A percentile compares a stretch with the other conserved stretches of the same genome.
These are phyloP conservation scores for Orbilia javanica DNA, from an alignment of 2,329 filamentous ascomycete genomes.

Conservation along the genomic window DNA sequence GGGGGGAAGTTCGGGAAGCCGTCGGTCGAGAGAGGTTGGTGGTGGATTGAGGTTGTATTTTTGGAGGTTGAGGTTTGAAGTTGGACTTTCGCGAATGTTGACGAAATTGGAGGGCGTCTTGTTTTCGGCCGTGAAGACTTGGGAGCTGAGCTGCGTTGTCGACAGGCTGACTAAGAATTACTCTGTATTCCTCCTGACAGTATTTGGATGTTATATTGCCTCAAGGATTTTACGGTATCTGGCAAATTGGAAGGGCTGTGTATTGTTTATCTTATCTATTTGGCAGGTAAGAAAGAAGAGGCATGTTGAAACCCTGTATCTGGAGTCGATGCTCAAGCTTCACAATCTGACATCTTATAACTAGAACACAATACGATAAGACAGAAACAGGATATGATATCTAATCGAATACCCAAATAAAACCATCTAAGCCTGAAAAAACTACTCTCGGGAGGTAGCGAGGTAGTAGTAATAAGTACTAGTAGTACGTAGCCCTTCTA, in stretches of 20 bases:
- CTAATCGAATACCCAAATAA: constrained; percentile 2
- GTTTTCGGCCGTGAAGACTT: constrained; percentile 47
- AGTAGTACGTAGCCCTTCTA: not conserved
- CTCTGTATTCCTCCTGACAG: too few species aligned
- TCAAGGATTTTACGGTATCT: not conserved
- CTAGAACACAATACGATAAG: not conserved
- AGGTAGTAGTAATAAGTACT: not conserved
- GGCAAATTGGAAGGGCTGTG: too few species aligned
- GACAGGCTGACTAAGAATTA: constrained; percentile 22
- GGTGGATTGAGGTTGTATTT: constrained; percentile 49
- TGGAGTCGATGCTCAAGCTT: not conserved
- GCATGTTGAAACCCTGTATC: too few species aligned
- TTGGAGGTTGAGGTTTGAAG: constrained; percentile 45
- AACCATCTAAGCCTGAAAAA: not conserved
- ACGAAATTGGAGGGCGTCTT: constrained; percentile 40
- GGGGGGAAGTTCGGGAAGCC: constrained; percentile 12
- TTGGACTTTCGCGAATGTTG: constrained; percentile 47
- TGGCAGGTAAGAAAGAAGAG: too few species aligned
- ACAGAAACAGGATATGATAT: not conserved
- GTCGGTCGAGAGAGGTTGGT: constrained; percentile 6
- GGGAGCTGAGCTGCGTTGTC: constrained; percentile 35
- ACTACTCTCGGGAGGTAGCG: not conserved
- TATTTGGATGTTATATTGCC: too few species aligned
- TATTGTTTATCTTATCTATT: too few species aligned
- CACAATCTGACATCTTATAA: not conserved